Evolutionary conservation across 2,329 filamentous ascomycete genomes (phyloP), one percentile per base, ranked within the genome.

Genomic region (Parafenestella ontariensis): DNA sequence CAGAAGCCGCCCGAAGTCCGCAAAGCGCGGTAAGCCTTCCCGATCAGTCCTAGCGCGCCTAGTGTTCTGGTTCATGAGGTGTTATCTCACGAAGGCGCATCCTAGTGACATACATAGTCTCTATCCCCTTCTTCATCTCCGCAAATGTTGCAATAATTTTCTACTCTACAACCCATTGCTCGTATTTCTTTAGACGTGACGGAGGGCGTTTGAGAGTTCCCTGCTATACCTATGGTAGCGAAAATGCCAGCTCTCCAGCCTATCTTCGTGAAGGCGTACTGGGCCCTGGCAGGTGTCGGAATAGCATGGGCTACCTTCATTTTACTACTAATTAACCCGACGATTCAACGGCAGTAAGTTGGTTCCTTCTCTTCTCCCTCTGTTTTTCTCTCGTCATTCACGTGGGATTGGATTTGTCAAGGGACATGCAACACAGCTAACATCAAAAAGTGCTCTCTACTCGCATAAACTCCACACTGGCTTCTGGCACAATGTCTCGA

Each of bases 331-430:
- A 84, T 88, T 13, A 87, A 85, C 66, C 87, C 91, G 2, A 85
- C 82, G 64, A 79, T 96, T 47, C 94, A 98, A 73, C 83, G 90
- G 78, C 87, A 93, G 92, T 96, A 82, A 78, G 87, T 76, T 28
- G 28, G 43, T 15, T 23, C 31, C 11, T 26, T 17, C 6, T 44
- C 26, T 18, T 5, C 42, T 3, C 4, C 7, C 24, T 11, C 23
- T 6, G 18, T 3, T 37, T 15, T 40, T n/a, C n/a, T n/a, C n/a
- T n/a, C n/a, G n/a, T n/a, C n/a, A n/a, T 13, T 37, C n/a, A 20
- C 23, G 9, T 39, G 18, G 36, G 18, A 39, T 37, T 18, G 18
- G 21, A 4, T 5, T 11, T 10, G 17, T 39, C 1, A 23, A 5
- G 13, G 6, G 5, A 15, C 10, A 5, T n/a, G 17, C 29, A 48